Conservation (phyloP, 495 filamentous ascomycete species). For the Penicillium turbatum region DNA sequence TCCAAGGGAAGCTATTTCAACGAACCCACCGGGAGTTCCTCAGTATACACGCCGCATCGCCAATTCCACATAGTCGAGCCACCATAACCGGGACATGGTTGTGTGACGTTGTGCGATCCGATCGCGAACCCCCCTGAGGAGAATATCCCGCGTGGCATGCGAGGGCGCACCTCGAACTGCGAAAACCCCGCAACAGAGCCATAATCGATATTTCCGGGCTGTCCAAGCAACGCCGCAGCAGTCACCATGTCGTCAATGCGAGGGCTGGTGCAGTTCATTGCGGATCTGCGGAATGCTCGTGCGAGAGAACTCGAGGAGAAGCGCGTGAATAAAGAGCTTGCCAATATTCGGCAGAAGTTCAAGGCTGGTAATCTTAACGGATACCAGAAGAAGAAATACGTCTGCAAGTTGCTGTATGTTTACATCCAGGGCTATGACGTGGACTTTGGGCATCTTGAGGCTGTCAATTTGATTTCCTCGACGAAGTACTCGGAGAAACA, state of each 20-base stretch:
- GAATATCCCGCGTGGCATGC: conserved; percentile 28
- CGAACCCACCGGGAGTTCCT: conserved; percentile 1
- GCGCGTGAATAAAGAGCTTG: conserved; percentile 97
- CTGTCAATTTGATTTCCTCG: conserved; percentile 94
- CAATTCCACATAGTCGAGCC: conserved; percentile 21
- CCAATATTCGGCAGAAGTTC: conserved; percentile 82
- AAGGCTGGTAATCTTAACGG: conserved; percentile 84
- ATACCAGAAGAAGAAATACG: conserved; percentile 99
- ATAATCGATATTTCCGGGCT: background rate
- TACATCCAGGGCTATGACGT: conserved; percentile 99
- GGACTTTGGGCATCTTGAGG: conserved; percentile 97
- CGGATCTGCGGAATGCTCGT: conserved; percentile 90
- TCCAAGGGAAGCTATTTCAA: conserved; percentile 3
- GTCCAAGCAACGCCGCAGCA: background rate
- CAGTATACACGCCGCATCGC: conserved; percentile 11
- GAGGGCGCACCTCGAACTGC: conserved; percentile 16
- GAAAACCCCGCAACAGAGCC: conserved; percentile 11
- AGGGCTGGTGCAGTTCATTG: conserved; percentile 96
- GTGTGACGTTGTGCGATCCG: conserved; percentile 25
- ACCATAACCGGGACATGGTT: conserved; percentile 29
- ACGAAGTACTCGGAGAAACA: conserved; percentile 99
- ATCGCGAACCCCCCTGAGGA: conserved; percentile 29
- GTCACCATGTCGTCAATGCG: conserved; percentile 64
- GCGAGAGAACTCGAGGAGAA: conserved; percentile 97
- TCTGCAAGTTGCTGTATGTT: conserved; percentile 99